phyloP scores from a whole-genome alignment of 2,329 filamentous ascomycete genomes.

The Helminthosporium solani region DNA sequence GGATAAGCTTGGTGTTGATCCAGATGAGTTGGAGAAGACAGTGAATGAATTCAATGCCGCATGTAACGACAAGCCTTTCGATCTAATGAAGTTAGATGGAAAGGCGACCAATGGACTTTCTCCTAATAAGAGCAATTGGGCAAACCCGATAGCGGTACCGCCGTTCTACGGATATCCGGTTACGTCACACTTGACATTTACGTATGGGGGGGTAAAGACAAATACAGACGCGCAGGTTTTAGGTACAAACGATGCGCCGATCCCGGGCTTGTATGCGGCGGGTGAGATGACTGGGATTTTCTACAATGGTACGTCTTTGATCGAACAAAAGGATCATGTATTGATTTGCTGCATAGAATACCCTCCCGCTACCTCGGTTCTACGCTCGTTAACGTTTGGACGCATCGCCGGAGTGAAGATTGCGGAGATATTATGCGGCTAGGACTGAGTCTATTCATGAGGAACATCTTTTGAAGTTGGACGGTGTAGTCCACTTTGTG shows the following conservation, averaged over 20 bases:
- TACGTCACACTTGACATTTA: slow-evolving; percentile 20
- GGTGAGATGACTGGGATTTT: slow-evolving; percentile 39
- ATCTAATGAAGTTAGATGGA: slow-evolving; percentile 46
- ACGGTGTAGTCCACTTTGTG: too few species aligned
- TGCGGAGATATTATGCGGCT: too few species aligned
- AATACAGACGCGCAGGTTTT: slow-evolving; percentile 43
- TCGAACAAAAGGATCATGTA: not conserved
- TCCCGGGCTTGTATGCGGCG: slow-evolving; percentile 27
- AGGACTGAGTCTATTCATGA: too few species aligned
- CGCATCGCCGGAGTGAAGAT: slow-evolving; percentile 33
- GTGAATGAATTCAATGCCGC: slow-evolving; percentile 45
- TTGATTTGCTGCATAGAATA: slow-evolving; percentile 20
- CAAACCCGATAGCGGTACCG: slow-evolving; percentile 39
- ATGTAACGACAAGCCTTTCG: slow-evolving; percentile 43
- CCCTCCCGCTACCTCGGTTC: slow-evolving; percentile 35
- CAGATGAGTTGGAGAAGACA: slow-evolving; percentile 41
- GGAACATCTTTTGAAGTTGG: too few species aligned
- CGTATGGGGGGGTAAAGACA: slow-evolving; percentile 45
- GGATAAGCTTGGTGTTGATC: slow-evolving; percentile 41
- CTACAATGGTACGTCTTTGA: slow-evolving; percentile 25
- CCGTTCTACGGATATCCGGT: slow-evolving; percentile 44
- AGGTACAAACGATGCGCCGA: slow-evolving; percentile 42
- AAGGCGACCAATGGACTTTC: slow-evolving; percentile 43
- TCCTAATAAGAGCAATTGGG: slow-evolving; percentile 46
- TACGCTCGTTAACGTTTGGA: slow-evolving; percentile 37